phyloP scores from a whole-genome alignment of 1,284 basidiomycete species.

The Pascua sp. region DNA sequence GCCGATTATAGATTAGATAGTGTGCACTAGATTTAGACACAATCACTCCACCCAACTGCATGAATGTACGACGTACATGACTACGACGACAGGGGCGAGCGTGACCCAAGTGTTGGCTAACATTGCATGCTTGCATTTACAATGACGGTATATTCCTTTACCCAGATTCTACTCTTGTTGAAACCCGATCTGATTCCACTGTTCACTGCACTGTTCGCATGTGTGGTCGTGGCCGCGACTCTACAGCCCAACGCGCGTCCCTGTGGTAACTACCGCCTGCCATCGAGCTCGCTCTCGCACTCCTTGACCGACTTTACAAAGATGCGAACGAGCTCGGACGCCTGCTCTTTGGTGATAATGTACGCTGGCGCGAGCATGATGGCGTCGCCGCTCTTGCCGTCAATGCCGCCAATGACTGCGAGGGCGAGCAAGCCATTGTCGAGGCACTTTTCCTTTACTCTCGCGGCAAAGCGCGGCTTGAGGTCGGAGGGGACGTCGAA shows the following conservation, averaged over 20 bases:
- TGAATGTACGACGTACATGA: too few relatives aligned
- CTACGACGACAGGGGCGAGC: too few relatives aligned
- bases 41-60: too few relatives aligned
- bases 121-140: too few relatives aligned
- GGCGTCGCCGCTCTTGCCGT: conserved; percentile 28
- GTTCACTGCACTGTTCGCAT: too few relatives aligned
- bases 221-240: too few relatives aligned
- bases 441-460: conserved; percentile 29
- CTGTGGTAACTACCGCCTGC: too few relatives aligned
- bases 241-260: too few relatives aligned
- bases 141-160: too few relatives aligned
- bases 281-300: conserved; percentile 4
- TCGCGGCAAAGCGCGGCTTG: conserved; percentile 23
- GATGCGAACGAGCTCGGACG: conserved; percentile 22
- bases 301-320: conserved; percentile 14
- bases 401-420: conserved; percentile 24
- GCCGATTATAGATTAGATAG: conserved; percentile 21
- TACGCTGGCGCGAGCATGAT: conserved; percentile 31
- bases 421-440: conserved; percentile 29
- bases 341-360: conserved; percentile 23
- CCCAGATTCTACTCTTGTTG: too few relatives aligned
- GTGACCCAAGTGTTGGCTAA: too few relatives aligned
- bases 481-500: conserved; percentile 22
- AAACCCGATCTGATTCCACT: too few relatives aligned
- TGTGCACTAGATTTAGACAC: background rate